Base-by-base conservation (phyloP, 345 rosid species). In the Linum lewisii region DNA sequence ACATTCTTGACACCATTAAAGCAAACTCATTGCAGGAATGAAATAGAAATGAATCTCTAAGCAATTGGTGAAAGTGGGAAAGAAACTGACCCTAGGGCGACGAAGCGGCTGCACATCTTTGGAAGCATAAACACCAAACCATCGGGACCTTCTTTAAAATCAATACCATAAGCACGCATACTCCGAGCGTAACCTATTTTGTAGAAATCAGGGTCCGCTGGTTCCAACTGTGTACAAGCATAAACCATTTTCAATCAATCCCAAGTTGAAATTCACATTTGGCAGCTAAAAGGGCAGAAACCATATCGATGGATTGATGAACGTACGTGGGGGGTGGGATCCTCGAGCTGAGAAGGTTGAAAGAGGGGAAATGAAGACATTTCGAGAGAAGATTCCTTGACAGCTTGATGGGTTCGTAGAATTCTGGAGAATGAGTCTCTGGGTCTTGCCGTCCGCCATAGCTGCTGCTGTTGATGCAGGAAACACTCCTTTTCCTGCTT, bases 151-250 rank as follows among this genome's bases (percentile, higher is more conserved):
- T 88, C 93, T 74, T 83, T 92, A 54, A 86, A 92, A 60, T 84
- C 87, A 67, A 92, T 72, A 25, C 98, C 96, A 73, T 86, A 86
- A 58, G 96, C 96, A 75, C 93, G 84, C 84, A 88, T 73, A 52
- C 84, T 79, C 65, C 96, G 71, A 66, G 72, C 88, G 73, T 76
- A 88, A 8, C 98, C 98, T 53, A 92, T 92, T 81, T 77, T 92
- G 79, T 86, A 92, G 69, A 88, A 92, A 72, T 88, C 98, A 4
- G 96, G 95, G 73, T 88, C 98, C 54, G 85, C 96, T 44, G 83
- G 79, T 68, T 88, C 93, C 70, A 78, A 63, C 82, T 78, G 66
- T n/a, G 20, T 42, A 18, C 5, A 56, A 24, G 59, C 14, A 29
- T 10, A 21, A 2, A 7, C n/a, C 25, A 24, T n/a, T 56, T 24